Evolutionary conservation across 495 filamentous ascomycete genomes (phyloP).

Genomic region (Xylaria intraflava): DNA sequence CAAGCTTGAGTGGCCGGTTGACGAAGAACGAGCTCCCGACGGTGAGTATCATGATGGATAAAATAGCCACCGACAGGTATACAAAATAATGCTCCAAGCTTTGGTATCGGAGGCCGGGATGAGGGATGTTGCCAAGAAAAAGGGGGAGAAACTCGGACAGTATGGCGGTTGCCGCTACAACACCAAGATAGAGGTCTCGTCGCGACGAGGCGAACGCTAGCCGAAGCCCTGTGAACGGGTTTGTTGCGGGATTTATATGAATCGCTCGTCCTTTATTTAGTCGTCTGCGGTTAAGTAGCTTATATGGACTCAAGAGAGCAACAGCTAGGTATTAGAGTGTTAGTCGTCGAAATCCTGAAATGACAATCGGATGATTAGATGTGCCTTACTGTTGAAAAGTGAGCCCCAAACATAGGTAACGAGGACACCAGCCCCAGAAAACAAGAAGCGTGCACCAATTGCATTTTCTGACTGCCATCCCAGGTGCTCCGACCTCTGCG

Average conservation of each 20-base stretch:
- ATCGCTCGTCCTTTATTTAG: slow-evolving; percentile 15
- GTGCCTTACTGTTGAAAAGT: slow-evolving; percentile 25
- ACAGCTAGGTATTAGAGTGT: slow-evolving; percentile 16
- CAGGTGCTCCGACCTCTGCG: slow-evolving; percentile 17
- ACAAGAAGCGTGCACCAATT: slow-evolving; percentile 29
- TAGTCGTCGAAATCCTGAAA: neutral
- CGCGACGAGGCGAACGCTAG: slow-evolving; percentile 14
- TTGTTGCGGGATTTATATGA: slow-evolving; percentile 18
- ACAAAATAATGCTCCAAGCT: slow-evolving; percentile 20
- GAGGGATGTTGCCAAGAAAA: slow-evolving; percentile 24
- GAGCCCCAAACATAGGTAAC: slow-evolving; percentile 29
- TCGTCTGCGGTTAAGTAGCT: slow-evolving; percentile 12
- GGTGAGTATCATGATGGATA: slow-evolving; percentile 25
- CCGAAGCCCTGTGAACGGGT: slow-evolving; percentile 24
- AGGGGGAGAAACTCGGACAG: slow-evolving; percentile 27
- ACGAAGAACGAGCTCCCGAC: slow-evolving; percentile 24
- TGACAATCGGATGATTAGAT: neutral
- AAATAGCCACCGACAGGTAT: slow-evolving; percentile 19
- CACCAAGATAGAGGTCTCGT: slow-evolving; percentile 21
- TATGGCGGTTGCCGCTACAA: slow-evolving; percentile 20
- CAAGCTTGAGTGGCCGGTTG: slow-evolving; percentile 25
- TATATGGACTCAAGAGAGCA: slow-evolving; percentile 22
- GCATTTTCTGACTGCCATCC: slow-evolving; percentile 23
- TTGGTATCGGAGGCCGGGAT: slow-evolving; percentile 20
- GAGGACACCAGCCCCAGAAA: slow-evolving; percentile 23